These are phyloP conservation scores for Cerrena zonata DNA, from an alignment of 1,284 basidiomycete genomes.

Conservation along the genomic window DNA sequence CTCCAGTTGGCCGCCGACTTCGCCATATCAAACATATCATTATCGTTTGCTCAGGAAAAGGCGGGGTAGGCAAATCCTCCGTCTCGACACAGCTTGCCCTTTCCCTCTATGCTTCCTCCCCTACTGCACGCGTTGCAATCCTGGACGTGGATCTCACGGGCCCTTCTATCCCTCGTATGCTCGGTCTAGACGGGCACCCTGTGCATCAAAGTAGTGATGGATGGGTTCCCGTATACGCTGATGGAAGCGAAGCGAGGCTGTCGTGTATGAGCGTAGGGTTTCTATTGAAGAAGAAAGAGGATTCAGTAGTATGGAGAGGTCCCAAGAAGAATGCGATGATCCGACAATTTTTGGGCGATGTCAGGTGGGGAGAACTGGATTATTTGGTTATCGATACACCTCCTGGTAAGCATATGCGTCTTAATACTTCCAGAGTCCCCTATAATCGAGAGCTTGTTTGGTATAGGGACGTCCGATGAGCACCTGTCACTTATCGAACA, in stretches of 20 bases:
- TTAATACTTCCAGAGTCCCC: slow-evolving; percentile 9
- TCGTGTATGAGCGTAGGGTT: slow-evolving; percentile 98
- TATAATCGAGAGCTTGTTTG: slow-evolving; percentile 2
- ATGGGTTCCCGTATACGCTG: slow-evolving; percentile 97
- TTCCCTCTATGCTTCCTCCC: slow-evolving; percentile 67
- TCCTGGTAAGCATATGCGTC: slow-evolving; percentile 55
- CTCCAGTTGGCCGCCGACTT: slow-evolving; percentile 60
- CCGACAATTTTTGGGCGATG: slow-evolving; percentile 92
- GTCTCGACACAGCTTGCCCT: slow-evolving; percentile 91
- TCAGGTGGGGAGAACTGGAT: slow-evolving; percentile 94
- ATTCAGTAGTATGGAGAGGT: slow-evolving; percentile 95
- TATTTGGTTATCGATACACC: slow-evolving; percentile 97
- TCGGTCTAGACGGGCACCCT: slow-evolving; percentile 81
- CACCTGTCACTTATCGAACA: slow-evolving; percentile 95
- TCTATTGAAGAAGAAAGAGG: slow-evolving; percentile 81
- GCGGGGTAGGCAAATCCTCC: slow-evolving; percentile 97
- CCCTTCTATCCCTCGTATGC: slow-evolving; percentile 94
- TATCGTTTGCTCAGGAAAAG: slow-evolving; percentile 93
- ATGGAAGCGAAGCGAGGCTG: slow-evolving; percentile 63
- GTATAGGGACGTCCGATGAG: slow-evolving; percentile 91
- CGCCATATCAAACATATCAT: slow-evolving; percentile 79
- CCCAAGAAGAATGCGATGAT: slow-evolving; percentile 99
- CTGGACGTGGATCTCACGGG: slow-evolving; percentile 96
- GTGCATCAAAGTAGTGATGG: slow-evolving; percentile 92
- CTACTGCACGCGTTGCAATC: slow-evolving; percentile 74